Percentiles rank a stretch among this genome's conserved stretches.
Conservation (phyloP, 805 yeast genomes). For the Candida sithepensis region DNA sequence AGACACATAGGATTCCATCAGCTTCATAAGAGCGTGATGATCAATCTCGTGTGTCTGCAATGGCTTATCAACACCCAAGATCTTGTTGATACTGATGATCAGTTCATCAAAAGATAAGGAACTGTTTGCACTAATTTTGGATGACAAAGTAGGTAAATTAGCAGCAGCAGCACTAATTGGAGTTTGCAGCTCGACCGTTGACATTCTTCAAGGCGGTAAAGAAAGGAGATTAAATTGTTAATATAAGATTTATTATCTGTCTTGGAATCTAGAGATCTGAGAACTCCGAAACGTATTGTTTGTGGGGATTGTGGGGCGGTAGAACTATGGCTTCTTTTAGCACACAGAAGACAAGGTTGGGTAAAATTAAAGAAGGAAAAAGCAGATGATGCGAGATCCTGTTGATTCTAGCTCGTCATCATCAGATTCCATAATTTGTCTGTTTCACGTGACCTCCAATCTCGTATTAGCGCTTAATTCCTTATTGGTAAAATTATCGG, state of each 20-base stretch:
- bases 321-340: neutral
- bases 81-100: slow-evolving; percentile 30
- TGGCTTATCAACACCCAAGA: slow-evolving; percentile 32
- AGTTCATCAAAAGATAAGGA: slow-evolving; percentile 27
- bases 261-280: neutral
- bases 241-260: neutral
- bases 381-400: neutral
- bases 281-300: neutral
- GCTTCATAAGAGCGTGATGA: slow-evolving; percentile 38
- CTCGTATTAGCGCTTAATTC: neutral
- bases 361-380: neutral
- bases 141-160: neutral
- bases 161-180: neutral
- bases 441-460: neutral
- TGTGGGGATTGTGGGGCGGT: neutral
- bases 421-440: neutral
- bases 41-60: slow-evolving; percentile 45
- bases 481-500: neutral
- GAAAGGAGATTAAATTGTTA: neutral
- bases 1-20: slow-evolving; percentile 48
- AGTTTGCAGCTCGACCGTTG: neutral
- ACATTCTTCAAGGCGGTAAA: neutral
- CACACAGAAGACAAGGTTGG: neutral
- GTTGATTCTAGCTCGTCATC: neutral
- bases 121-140: slow-evolving; percentile 2